phyloP scores from a whole-genome alignment of 1,284 basidiomycete genomes.

The Cryptococcus hybrid region DNA sequence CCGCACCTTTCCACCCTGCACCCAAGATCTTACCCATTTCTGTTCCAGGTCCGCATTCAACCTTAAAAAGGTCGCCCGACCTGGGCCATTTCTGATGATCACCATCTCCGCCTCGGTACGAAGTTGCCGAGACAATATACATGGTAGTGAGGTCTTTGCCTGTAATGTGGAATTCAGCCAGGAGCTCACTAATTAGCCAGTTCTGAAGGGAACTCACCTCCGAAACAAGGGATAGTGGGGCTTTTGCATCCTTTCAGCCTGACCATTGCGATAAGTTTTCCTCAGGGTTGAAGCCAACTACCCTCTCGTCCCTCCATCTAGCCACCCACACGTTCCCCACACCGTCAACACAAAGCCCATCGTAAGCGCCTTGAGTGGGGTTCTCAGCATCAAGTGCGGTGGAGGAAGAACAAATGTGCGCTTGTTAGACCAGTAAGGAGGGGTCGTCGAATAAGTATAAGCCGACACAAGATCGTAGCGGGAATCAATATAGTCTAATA shows the following conservation, averaged over 20 bases:
- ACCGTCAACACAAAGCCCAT: slow-evolving; percentile 47
- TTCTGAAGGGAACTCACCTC: slow-evolving; percentile 21
- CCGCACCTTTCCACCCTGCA: slow-evolving; percentile 34
- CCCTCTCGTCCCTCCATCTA: slow-evolving; percentile 41
- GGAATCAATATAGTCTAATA: slow-evolving; percentile 48
- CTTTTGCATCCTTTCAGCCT: slow-evolving; percentile 25
- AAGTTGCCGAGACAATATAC: slow-evolving; percentile 38
- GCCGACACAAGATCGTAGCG: slow-evolving; percentile 23
- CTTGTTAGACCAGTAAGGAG: slow-evolving; percentile 27
- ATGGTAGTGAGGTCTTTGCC: slow-evolving; percentile 32
- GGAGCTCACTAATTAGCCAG: background rate
- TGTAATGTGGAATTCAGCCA: background rate
- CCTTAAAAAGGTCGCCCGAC: slow-evolving; percentile 36
- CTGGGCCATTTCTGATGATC: slow-evolving; percentile 25
- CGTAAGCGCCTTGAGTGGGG: slow-evolving; percentile 33
- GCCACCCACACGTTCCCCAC: slow-evolving; percentile 47
- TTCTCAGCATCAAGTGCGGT: slow-evolving; percentile 7
- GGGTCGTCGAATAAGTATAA: slow-evolving; percentile 39
- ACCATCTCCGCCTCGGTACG: slow-evolving; percentile 27
- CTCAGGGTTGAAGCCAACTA: slow-evolving; percentile 37
- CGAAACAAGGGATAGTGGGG: slow-evolving; percentile 46
- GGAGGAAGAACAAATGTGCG: slow-evolving; percentile 25
- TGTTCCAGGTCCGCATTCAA: slow-evolving; percentile 30
- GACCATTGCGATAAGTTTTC: slow-evolving; percentile 34
- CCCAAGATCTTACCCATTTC: slow-evolving; percentile 25